phyloP scores from a whole-genome alignment of 495 filamentous ascomycete genomes.

The Glutinoglossum americanum region DNA sequence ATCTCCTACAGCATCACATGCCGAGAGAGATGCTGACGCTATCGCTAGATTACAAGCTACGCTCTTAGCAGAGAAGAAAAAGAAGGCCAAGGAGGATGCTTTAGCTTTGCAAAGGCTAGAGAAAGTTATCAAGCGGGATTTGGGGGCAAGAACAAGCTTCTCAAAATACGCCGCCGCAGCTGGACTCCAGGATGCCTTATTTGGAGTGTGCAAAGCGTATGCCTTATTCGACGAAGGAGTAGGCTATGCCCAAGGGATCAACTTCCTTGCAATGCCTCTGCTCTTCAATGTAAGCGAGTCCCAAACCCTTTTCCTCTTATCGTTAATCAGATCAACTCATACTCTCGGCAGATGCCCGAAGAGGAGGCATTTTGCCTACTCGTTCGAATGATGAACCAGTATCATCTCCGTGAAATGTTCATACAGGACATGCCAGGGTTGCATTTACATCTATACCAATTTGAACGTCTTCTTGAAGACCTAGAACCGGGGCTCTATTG shows the following conservation, averaged over 20 bases:
- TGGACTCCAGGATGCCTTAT: slow-evolving; percentile 83
- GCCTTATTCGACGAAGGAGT: slow-evolving; percentile 86
- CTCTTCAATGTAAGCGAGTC: slow-evolving; percentile 61
- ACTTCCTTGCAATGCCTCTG: slow-evolving; percentile 93
- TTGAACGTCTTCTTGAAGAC: slow-evolving; percentile 87
- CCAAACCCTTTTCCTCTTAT: not conserved
- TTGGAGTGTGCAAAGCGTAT: slow-evolving; percentile 93
- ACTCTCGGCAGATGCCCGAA: slow-evolving; percentile 57
- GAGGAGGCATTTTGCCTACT: slow-evolving; percentile 90
- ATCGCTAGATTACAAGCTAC: slow-evolving; percentile 42
- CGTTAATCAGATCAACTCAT: not conserved
- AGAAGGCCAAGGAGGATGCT: slow-evolving; percentile 56
- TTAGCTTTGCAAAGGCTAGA: slow-evolving; percentile 59
- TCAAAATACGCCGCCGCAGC: slow-evolving; percentile 78
- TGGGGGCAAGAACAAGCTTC: slow-evolving; percentile 85
- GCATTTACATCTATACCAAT: slow-evolving; percentile 82
- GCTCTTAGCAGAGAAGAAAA: slow-evolving; percentile 41
- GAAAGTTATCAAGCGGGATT: slow-evolving; percentile 70
- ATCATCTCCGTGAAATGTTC: slow-evolving; percentile 81
- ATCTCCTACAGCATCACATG: slow-evolving; percentile 30
- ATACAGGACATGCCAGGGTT: slow-evolving; percentile 91
- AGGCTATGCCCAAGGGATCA: slow-evolving; percentile 97
- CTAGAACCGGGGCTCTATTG: slow-evolving; percentile 86
- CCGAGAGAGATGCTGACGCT: slow-evolving; percentile 42
- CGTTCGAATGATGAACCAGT: slow-evolving; percentile 90